Conservation (phyloP, 306 rosid species). For the Trifolium dubium region DNA sequence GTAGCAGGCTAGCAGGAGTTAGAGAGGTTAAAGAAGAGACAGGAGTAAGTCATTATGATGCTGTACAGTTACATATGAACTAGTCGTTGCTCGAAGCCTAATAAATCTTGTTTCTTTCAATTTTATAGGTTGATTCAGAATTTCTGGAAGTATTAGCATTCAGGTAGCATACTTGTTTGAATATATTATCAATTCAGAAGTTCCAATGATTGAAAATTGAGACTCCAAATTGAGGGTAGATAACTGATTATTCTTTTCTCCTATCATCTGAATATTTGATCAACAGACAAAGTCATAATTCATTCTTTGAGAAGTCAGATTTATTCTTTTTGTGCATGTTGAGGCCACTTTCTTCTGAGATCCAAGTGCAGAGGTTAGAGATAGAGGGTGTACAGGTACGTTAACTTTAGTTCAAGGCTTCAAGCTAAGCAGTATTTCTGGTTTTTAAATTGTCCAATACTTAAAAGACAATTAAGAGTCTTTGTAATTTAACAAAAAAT, state of each 20-base stretch:
- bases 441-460: slow-evolving; percentile 6
- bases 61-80: slow-evolving; percentile 11
- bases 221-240: slow-evolving; percentile 27
- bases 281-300: slow-evolving; percentile 71
- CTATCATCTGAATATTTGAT: slow-evolving; percentile 31
- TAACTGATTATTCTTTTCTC: slow-evolving; percentile 27
- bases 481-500: too few species aligned
- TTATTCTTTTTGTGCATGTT: slow-evolving; percentile 76
- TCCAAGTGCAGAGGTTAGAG: slow-evolving; percentile 69
- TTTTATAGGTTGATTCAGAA: slow-evolving; percentile 75
- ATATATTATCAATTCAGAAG: slow-evolving; percentile 24
- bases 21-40: slow-evolving; percentile 97
- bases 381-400: slow-evolving; percentile 78
- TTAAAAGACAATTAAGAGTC: too few species aligned
- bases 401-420: not conserved
- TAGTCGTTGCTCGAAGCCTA: slow-evolving; percentile 23
- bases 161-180: slow-evolving; percentile 56
- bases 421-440: too few species aligned
- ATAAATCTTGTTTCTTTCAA: slow-evolving; percentile 40
- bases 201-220: slow-evolving; percentile 31
- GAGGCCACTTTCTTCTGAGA: slow-evolving; percentile 66
- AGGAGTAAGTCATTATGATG: slow-evolving; percentile 61
- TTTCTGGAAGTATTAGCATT: slow-evolving; percentile 79
- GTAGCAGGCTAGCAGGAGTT: slow-evolving; percentile 73
- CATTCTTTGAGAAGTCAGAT: slow-evolving; percentile 83